A percentile compares a stretch with the other conserved stretches of the same genome.
Conservation (phyloP, 495 filamentous ascomycete species). For the Talaromyces thailandensis region DNA sequence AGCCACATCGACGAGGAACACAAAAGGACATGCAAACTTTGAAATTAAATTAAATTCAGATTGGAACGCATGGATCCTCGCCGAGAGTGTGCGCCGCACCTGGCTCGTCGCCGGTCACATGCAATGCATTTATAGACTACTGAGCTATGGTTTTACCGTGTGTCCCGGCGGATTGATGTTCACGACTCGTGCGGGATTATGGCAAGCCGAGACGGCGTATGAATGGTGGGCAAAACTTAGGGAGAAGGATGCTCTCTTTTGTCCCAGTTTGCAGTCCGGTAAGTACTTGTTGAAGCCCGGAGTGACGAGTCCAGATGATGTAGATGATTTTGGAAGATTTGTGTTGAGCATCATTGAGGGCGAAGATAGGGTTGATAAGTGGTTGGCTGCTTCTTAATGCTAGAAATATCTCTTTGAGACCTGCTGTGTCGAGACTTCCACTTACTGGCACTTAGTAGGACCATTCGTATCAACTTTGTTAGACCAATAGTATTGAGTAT, state of each 20-base stretch:
- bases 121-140: conserved; percentile 6
- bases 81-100: conserved; percentile 5
- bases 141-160: not conserved
- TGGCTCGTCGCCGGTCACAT: conserved; percentile 5
- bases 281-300: not conserved
- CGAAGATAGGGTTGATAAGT: not conserved
- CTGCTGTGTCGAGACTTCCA: too few relatives aligned
- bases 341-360: not conserved
- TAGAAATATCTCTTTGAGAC: too few relatives aligned
- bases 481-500: too few relatives aligned
- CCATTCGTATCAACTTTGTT: too few relatives aligned
- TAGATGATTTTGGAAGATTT: conserved; percentile 8
- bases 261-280: not conserved
- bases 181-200: conserved; percentile 3
- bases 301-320: not conserved
- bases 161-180: conserved; percentile 6
- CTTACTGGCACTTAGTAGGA: too few relatives aligned
- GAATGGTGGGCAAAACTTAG: conserved; percentile 3
- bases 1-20: not conserved
- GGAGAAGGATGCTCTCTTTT: conserved; percentile 7
- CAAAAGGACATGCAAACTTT: not conserved
- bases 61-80: conserved; percentile 7
- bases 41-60: not conserved
- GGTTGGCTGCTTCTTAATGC: not conserved
- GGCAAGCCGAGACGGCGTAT: conserved; percentile 2